Base-by-base conservation (phyloP, 805 yeast species). In the Ogataea henricii region DNA sequence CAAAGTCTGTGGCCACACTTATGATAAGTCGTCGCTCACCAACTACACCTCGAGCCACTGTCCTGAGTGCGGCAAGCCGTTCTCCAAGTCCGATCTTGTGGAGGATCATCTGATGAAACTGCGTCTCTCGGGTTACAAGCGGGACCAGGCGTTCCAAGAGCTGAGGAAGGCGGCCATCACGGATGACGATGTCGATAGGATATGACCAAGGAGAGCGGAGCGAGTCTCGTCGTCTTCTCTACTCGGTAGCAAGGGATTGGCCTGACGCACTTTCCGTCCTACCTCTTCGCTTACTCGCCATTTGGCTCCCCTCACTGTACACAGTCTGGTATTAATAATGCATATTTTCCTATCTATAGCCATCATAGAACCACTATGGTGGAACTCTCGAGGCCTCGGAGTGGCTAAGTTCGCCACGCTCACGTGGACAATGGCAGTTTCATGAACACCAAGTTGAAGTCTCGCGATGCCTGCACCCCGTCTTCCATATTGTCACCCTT, bases 1-100 rank as follows among this genome's bases (percentile, higher is more conserved):
- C 2, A 64, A 56, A 21, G 64, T 60, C 25, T 87, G 95, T 65
- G 69, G 71, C 0, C 95, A 87, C 65, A 78, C 79, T 0, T 85
- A 75, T 59, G 91, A 86, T 55, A 65, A 68, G 44, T 65, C 57
- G 3, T 73, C 79, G 17, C 68, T 85, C 1, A 40, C 53, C 9
- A 64, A 63, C 16, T 69, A 71, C 68, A 48, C 42, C 0, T 48
- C 60, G 3, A 55, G 59, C 17, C 66, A 64, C 16, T 87, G 95
- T 60, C 92, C 94, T 27, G 78, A 70, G 16, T 83, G 89, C 59
- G 64, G 68, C 7, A 68, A 65, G 4, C 48, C 43, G 3, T 51
- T 83, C 8, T 49, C 53, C 1, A 53, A 48, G 23, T 43, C 48
- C 0, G 81, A 77, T 48, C 70, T 76, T 41, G 64, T 60, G 7